Percentiles rank a stretch among this genome's conserved stretches.
Evolutionary conservation across 306 rosid species (phyloP).

Genomic region (Prunus dulcis): DNA sequence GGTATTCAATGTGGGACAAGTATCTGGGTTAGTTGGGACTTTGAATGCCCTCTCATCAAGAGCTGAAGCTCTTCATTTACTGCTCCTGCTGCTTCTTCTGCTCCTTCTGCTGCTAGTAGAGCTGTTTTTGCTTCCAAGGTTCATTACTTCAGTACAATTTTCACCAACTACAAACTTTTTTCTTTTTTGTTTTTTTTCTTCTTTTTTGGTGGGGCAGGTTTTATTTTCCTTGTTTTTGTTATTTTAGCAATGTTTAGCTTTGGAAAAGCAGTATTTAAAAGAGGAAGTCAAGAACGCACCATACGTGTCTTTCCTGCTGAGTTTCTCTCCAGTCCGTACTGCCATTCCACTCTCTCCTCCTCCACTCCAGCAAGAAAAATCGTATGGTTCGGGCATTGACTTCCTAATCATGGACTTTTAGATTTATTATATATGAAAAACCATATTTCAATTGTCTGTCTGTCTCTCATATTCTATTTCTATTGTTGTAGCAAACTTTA

Average conservation of each 20-base stretch:
- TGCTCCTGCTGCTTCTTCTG: slow-evolving; percentile 35
- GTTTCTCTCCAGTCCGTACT: neutral
- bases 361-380: slow-evolving; percentile 19
- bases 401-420: slow-evolving; percentile 46
- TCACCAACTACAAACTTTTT: slow-evolving; percentile 50
- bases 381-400: slow-evolving; percentile 98
- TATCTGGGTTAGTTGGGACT: slow-evolving; percentile 61
- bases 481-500: no score
- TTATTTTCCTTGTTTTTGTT: neutral
- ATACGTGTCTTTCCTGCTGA: slow-evolving; percentile 26
- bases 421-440: neutral
- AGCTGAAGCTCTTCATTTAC: slow-evolving; percentile 58
- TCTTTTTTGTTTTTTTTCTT: neutral
- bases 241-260: neutral
- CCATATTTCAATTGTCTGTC: neutral
- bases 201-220: slow-evolving; percentile 8
- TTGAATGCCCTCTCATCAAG: slow-evolving; percentile 71
- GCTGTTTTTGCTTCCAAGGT: slow-evolving; percentile 38
- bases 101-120: slow-evolving; percentile 10
- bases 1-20: slow-evolving; percentile 53
- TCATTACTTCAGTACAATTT: slow-evolving; percentile 43
- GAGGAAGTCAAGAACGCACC: slow-evolving; percentile 99
- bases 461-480: neutral
- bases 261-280: slow-evolving; percentile 16
- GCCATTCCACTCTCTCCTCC: neutral